Percentiles rank a stretch among this genome's conserved stretches.
Conservation (phyloP, 2,329 filamentous ascomycete species). For the Beauveria bassiana region DNA sequence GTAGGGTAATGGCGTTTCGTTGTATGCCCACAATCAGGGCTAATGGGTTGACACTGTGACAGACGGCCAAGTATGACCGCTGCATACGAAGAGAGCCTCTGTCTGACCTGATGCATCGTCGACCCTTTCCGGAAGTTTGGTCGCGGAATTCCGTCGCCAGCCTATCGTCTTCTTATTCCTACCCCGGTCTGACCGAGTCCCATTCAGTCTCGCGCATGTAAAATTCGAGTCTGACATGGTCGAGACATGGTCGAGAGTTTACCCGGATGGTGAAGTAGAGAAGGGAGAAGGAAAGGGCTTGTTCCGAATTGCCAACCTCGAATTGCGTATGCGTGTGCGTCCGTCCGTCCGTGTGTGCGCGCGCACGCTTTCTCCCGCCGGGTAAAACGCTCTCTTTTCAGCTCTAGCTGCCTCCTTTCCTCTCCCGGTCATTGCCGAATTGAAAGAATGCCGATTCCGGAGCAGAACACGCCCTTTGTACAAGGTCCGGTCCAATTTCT, state of each 20-base stretch:
- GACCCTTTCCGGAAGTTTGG: not conserved
- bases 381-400: conserved; percentile 4
- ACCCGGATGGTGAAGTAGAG: not conserved
- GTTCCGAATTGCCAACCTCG: not conserved
- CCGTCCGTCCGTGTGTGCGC: not conserved
- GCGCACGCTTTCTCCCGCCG: not conserved
- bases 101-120: not conserved
- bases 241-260: not conserved
- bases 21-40: too few relatives aligned
- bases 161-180: not conserved
- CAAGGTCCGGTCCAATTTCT: not conserved
- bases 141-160: not conserved
- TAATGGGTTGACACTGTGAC: too few relatives aligned
- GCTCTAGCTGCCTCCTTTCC: conserved; percentile 3
- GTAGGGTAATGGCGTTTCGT: too few relatives aligned
- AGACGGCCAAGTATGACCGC: too few relatives aligned
- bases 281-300: not conserved
- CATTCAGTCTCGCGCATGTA: not conserved
- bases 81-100: too few relatives aligned
- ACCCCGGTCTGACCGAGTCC: not conserved
- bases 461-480: not conserved
- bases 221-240: not conserved
- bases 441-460: conserved; percentile 3
- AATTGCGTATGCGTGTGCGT: not conserved
- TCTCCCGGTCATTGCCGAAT: not conserved